Percentiles rank a stretch among this genome's conserved stretches.
phyloP scores from a whole-genome alignment of 805 yeast species.

The Kluyveromyces wickerhamii region DNA sequence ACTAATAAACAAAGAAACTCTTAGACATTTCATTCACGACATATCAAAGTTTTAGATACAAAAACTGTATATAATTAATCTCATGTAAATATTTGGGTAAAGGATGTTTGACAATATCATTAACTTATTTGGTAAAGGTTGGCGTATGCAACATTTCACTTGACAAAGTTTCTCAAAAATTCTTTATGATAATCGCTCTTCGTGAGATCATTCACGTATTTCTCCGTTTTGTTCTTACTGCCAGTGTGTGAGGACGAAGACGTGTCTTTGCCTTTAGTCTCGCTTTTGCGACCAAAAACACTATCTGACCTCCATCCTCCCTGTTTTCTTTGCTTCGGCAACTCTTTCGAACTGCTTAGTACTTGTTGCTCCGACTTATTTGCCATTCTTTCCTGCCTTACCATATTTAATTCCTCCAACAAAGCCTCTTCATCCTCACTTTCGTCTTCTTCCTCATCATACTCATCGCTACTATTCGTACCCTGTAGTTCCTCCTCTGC shows the following conservation, averaged over 20 bases:
- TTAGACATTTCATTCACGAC: conserved; percentile 14
- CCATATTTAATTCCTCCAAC: conserved; percentile 33
- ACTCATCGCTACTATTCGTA: conserved; percentile 31
- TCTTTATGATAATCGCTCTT: conserved; percentile 35
- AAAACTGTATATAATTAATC: not conserved
- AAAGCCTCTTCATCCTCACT: conserved; percentile 36
- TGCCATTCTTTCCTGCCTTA: conserved; percentile 31
- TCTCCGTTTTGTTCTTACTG: not conserved
- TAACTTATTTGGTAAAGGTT: too few relatives aligned
- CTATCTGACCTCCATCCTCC: conserved; percentile 18
- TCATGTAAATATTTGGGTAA: too few relatives aligned
- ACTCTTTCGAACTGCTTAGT: conserved; percentile 9
- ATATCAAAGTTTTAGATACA: conserved; percentile 9
- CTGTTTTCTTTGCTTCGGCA: conserved; percentile 8
- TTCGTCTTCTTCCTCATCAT: conserved; percentile 28
- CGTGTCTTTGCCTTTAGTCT: conserved; percentile 18
- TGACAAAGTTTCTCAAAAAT: conserved; percentile 35
- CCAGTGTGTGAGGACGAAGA: not conserved
- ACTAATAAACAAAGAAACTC: conserved; percentile 8
- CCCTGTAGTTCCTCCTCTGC: conserved; percentile 33
- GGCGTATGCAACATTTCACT: too few relatives aligned
- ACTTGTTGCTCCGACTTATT: conserved; percentile 24
- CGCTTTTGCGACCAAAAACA: conserved; percentile 16
- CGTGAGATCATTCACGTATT: conserved; percentile 30
- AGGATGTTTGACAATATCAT: too few relatives aligned